Evolutionary conservation across 768 basidiomycete species (phyloP).

Genomic region (Boletus reticulatus): DNA sequence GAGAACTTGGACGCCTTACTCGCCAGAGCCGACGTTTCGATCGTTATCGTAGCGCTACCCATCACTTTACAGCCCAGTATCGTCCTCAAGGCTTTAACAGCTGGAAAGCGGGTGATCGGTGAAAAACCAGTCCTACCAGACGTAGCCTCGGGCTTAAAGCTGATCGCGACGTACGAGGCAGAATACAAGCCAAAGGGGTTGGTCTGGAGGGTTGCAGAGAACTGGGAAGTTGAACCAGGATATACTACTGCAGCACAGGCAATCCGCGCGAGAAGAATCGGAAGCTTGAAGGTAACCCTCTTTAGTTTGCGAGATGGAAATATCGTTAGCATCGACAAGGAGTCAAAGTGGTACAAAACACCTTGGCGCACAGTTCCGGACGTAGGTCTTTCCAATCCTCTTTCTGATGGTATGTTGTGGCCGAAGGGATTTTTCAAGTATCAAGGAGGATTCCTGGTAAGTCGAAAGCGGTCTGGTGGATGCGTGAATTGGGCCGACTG

Average conservation of each 20-base stretch:
- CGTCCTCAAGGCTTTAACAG: conserved; percentile 58
- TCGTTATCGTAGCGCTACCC: conserved; percentile 75
- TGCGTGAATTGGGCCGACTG: neutral
- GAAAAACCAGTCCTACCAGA: conserved; percentile 86
- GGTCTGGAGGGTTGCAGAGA: conserved; percentile 82
- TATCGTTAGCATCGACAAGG: conserved; percentile 54
- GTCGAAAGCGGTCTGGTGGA: conserved; percentile 22
- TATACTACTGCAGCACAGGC: conserved; percentile 39
- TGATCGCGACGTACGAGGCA: conserved; percentile 66
- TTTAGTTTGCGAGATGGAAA: conserved; percentile 62
- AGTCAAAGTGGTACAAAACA: conserved; percentile 76
- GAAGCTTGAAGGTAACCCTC: conserved; percentile 62
- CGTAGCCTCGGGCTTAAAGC: conserved; percentile 56
- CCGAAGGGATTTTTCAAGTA: conserved; percentile 40
- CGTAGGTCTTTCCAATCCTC: conserved; percentile 39
- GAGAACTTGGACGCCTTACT: conserved; percentile 62
- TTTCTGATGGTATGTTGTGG: neutral
- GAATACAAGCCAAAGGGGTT: conserved; percentile 65
- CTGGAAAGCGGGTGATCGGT: conserved; percentile 85
- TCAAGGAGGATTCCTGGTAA: conserved; percentile 80
- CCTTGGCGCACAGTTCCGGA: conserved; percentile 83
- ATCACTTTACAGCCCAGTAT: conserved; percentile 72
- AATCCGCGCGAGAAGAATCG: conserved; percentile 62
- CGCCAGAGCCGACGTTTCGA: conserved; percentile 61
- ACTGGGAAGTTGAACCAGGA: conserved; percentile 70